A percentile compares a stretch with the other conserved stretches of the same genome.
Evolutionary conservation across 2,329 filamentous ascomycete species (phyloP).

Genomic region (Ascochyta koolunga): DNA sequence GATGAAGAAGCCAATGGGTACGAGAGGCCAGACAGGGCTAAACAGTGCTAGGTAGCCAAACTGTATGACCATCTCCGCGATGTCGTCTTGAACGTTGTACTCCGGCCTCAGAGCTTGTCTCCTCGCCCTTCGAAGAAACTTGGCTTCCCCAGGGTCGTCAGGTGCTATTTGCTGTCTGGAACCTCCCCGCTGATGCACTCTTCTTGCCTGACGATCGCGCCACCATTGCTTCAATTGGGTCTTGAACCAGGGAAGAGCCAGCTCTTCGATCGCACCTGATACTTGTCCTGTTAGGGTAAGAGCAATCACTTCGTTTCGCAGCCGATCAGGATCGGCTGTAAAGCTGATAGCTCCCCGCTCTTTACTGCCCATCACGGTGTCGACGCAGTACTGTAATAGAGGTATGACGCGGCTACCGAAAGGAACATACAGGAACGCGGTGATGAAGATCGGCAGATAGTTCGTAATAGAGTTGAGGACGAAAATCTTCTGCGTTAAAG

Average conservation of each 20-base stretch:
- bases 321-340: slow-evolving; percentile 33
- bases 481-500: slow-evolving; percentile 44
- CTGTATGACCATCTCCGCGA: slow-evolving; percentile 45
- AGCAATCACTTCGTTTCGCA: slow-evolving; percentile 44
- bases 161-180: neutral
- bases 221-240: slow-evolving; percentile 36
- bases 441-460: slow-evolving; percentile 45
- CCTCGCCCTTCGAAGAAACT: slow-evolving; percentile 37
- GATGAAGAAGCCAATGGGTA: slow-evolving; percentile 44
- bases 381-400: slow-evolving; percentile 27
- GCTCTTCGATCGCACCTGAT: slow-evolving; percentile 36
- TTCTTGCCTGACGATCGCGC: slow-evolving; percentile 31
- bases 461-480: slow-evolving; percentile 45
- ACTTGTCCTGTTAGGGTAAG: slow-evolving; percentile 44
- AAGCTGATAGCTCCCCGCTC: slow-evolving; percentile 24
- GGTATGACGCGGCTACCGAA: slow-evolving; percentile 36
- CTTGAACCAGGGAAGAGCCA: slow-evolving; percentile 40
- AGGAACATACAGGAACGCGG: slow-evolving; percentile 42
- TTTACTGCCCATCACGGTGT: slow-evolving; percentile 19
- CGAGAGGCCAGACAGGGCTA: slow-evolving; percentile 43
- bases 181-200: slow-evolving; percentile 1
- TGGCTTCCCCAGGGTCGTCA: slow-evolving; percentile 39
- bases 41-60: slow-evolving; percentile 46
- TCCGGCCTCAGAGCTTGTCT: slow-evolving; percentile 35
- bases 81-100: slow-evolving; percentile 46